Evolutionary conservation across 2,329 filamentous ascomycete species (phyloP).

Genomic region (Colletotrichum sp.): DNA sequence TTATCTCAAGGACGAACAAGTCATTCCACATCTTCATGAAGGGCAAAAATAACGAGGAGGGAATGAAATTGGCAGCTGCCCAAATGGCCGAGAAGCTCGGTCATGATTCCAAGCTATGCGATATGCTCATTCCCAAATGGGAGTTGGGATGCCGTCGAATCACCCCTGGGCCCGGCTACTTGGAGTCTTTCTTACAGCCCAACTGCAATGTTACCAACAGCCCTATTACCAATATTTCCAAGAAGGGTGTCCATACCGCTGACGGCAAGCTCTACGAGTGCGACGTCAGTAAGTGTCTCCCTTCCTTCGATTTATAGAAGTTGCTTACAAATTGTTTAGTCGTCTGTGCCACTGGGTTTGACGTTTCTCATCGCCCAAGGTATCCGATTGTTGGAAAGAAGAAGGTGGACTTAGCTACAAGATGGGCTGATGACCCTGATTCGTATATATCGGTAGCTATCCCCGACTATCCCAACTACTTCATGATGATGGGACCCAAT

Average conservation of each 20-base stretch:
- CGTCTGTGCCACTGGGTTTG: slow-evolving; percentile 25
- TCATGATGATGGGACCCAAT: slow-evolving; percentile 26
- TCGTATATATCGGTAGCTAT: slow-evolving; percentile 33
- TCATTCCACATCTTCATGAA: slow-evolving; percentile 42
- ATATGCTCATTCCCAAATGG: slow-evolving; percentile 29
- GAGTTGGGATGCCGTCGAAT: slow-evolving; percentile 24
- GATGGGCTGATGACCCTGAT: slow-evolving; percentile 46
- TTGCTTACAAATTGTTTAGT: not conserved
- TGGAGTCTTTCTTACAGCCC: slow-evolving; percentile 21
- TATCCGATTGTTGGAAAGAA: slow-evolving; percentile 52
- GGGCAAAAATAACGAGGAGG: slow-evolving; percentile 17
- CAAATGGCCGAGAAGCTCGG: slow-evolving; percentile 45
- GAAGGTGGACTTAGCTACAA: slow-evolving; percentile 51
- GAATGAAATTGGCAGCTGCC: slow-evolving; percentile 50
- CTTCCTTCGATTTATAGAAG: not conserved
- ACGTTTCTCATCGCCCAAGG: slow-evolving; percentile 21
- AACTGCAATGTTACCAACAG: slow-evolving; percentile 24
- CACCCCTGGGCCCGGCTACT: slow-evolving; percentile 24
- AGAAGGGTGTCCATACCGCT: slow-evolving; percentile 12
- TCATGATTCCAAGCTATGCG: slow-evolving; percentile 42
- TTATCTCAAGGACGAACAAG: slow-evolving; percentile 27
- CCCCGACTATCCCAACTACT: slow-evolving; percentile 34
- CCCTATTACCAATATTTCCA: slow-evolving; percentile 14
- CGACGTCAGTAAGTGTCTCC: slow-evolving; percentile 19
- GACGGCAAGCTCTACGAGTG: slow-evolving; percentile 19